Base-by-base conservation (phyloP, 179 eudicot species). In the Beta lomatogona region DNA sequence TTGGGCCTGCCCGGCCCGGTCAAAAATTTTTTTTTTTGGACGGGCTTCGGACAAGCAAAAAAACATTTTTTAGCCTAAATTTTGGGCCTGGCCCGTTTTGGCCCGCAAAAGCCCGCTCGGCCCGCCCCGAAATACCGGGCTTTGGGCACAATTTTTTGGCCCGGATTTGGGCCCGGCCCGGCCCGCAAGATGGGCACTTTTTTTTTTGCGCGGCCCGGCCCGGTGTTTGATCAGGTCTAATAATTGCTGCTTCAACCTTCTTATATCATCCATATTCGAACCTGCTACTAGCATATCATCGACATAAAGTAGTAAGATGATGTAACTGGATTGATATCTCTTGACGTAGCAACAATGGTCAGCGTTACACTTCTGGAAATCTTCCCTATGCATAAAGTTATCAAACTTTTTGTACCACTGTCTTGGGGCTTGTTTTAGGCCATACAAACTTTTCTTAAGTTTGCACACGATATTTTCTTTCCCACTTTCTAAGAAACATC, bases 261-360 rank as follows among this genome's bases (percentile, higher is more conserved):
- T 48, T 6, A 44, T 71, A 71, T 71, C 74, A 71, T 71, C 55
- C 74, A 71, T 71, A 21, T 71, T 10, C 28, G 55, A 8, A 36
- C 41, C 41, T 36, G 41, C 41, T 71, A 71, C 74, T 71, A 71
- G n/a, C 57, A 15, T 69, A 19, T 69, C 73, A 69, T 41, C 53
- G 22, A 69, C 53, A 41, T 69, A 69, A 11, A 64, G 71, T 36
- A 67, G 71, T 67, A 67, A 67, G 71, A 67, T 67, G 48, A 67
- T 67, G 25, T 45, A 71, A 71, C 74, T 71, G 14, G 74, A 46
- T 11, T n/a, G 55, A 45, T 71, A 71, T 71, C 55, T 71, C 55
- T 46, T 71, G 10, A 71, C 19, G 74, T 71, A 71, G 16, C 74
- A n/a, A 19, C 25, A 71, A 16, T 71, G 74, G 74, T 48, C 36